Evolutionary conservation across 179 eudicot species (phyloP).

Genomic region (Sideroxylon spinosum): DNA sequence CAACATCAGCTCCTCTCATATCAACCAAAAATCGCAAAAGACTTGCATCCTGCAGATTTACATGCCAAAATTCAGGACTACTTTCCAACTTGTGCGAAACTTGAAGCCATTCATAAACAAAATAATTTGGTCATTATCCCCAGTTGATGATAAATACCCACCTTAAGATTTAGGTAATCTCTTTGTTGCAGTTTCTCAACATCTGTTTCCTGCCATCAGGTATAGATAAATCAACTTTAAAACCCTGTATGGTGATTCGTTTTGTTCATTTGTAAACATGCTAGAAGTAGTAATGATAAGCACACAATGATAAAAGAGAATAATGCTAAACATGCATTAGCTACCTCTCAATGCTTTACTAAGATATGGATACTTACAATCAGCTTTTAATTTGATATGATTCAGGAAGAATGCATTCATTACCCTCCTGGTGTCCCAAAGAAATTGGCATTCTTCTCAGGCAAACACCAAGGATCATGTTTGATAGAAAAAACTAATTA

Average conservation of each 20-base stretch:
- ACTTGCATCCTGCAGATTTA: conserved; percentile 83
- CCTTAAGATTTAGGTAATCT: conserved; percentile 89
- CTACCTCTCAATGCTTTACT: neutral
- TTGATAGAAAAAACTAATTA: neutral
- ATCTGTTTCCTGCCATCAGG: conserved; percentile 75
- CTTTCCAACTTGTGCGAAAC: neutral
- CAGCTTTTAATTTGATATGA: neutral
- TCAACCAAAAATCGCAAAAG: conserved; percentile 92
- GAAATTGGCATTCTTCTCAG: neutral
- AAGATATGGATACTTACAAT: neutral
- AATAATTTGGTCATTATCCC: neutral
- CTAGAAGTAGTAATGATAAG: neutral
- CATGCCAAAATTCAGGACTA: conserved; percentile 17
- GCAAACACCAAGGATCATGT: neutral
- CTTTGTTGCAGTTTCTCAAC: conserved; percentile 95
- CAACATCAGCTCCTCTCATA: conserved; percentile 96
- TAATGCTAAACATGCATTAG: neutral
- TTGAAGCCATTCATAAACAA: no score
- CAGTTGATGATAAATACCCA: conserved; percentile 22
- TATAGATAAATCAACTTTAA: conserved; percentile 3
- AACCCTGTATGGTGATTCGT: neutral
- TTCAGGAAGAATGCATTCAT: neutral
- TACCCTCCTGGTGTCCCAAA: neutral
- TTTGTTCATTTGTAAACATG: neutral
- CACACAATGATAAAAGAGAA: neutral